Base-by-base conservation (phyloP, 2,329 filamentous ascomycete species). In the Ampelomyces quisqualis region DNA sequence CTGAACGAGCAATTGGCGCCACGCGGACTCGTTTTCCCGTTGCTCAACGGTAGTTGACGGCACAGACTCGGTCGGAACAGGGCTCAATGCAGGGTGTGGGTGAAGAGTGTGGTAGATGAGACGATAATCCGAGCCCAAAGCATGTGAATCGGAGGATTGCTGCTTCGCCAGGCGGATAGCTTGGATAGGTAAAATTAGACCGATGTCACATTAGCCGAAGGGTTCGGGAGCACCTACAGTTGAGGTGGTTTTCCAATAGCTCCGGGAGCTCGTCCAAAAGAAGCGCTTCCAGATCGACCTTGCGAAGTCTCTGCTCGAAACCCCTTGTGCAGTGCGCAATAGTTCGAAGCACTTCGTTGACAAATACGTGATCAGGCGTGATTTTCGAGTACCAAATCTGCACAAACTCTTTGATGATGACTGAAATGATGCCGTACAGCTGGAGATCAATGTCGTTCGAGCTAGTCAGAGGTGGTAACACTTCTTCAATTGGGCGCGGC, bases 341-440 rank as follows among this genome's bases (percentile, higher is more conserved):
- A 53, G 95, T 84, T 61, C 89, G 88, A 38, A 97, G 77, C 43
- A 96, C 79, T 72, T 96, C 90, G 54, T 86, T 84, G 45, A 93
- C 84, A 63, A 98, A 94, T 9, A 81, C 78, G 64, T 90, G 86
- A 69, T 98, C 91, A 3, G 89, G 82, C 1, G 91, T 96, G 67
- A 98, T 93, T 67, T 85, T 91, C 51, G 77, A 78, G 73, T 98
- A 98, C 93, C 93, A 98, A 21, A 82, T 83, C 67, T 93, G 85
- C 24, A 98, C 86, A 65, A 90, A 95, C 51, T 96, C 90, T 60
- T 87, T 84, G 57, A 96, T 77, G 47, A 97, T 82, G 44, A 97
- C 86, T 37, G 93, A 87, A 46, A 98, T 83, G 45, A 97, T 80
- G 19, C 88, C 91, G 65, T 97, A 98, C 4, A 98, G 78, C 70